Evolutionary conservation across 768 basidiomycete species (phyloP).

Genomic region (Crucibulum laeve): DNA sequence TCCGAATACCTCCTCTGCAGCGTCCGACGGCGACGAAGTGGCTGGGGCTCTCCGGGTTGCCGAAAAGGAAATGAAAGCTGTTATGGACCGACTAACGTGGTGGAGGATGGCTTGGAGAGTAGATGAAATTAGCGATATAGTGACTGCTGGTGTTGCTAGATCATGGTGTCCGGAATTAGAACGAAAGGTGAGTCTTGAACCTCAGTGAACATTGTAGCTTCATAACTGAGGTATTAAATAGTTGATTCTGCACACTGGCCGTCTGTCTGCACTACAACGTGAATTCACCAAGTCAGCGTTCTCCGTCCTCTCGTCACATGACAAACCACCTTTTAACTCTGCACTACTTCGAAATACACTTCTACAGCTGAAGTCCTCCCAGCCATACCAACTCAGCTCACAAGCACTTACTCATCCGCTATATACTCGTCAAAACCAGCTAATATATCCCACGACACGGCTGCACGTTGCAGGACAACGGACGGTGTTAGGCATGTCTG

Average conservation of each 20-base stretch:
- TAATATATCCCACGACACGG: slow-evolving; percentile 50
- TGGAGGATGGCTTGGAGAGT: slow-evolving; percentile 40
- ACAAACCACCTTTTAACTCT: slow-evolving; percentile 38
- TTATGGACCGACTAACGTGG: slow-evolving; percentile 41
- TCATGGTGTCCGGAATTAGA: slow-evolving; percentile 47
- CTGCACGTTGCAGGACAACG: slow-evolving; percentile 66
- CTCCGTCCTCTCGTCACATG: slow-evolving; percentile 32
- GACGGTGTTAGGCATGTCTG: slow-evolving; percentile 44
- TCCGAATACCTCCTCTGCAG: neutral
- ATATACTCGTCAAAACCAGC: slow-evolving; percentile 43
- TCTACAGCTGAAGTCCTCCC: slow-evolving; percentile 45
- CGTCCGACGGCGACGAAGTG: slow-evolving; percentile 19
- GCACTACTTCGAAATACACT: slow-evolving; percentile 56
- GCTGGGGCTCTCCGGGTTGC: slow-evolving; percentile 31
- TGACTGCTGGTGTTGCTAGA: slow-evolving; percentile 30
- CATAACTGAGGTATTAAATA: slow-evolving; percentile 15
- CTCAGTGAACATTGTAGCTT: neutral
- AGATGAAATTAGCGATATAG: slow-evolving; percentile 39
- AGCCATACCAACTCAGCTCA: slow-evolving; percentile 39
- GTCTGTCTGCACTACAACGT: slow-evolving; percentile 44
- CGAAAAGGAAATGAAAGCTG: slow-evolving; percentile 28
- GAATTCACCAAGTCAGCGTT: slow-evolving; percentile 36
- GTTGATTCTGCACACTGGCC: slow-evolving; percentile 65
- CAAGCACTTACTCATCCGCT: slow-evolving; percentile 48
- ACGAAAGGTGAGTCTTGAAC: slow-evolving; percentile 34